Evolutionary conservation across 1,139 yeast species (phyloP).

Genomic region (Candida glucosophila): DNA sequence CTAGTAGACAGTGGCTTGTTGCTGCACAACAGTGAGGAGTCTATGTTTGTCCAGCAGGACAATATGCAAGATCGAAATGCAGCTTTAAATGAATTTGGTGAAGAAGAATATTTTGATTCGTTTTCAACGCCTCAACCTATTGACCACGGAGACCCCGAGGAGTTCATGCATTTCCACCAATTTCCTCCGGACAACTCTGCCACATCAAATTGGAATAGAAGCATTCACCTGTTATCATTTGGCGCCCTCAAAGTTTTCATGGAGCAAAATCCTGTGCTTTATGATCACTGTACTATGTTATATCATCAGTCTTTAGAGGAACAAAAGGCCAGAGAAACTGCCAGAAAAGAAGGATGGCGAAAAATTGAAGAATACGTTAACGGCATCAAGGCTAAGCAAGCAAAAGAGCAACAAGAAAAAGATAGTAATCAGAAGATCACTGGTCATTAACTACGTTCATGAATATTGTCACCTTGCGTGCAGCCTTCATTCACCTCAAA

Average conservation of each 20-base stretch:
- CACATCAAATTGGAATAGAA: conserved; percentile 73
- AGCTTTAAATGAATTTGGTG: conserved; percentile 17
- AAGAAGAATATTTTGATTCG: conserved; percentile 40
- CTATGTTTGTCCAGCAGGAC: conserved; percentile 6
- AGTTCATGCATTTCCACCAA: conserved; percentile 19
- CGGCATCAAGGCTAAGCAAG: no score
- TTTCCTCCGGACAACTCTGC: conserved; percentile 40
- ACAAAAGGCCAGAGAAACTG: conserved; percentile 50
- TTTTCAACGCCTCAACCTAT: conserved; percentile 27
- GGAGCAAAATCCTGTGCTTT: conserved; percentile 87
- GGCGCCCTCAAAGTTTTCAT: conserved; percentile 86
- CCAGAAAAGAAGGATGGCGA: conserved; percentile 70
- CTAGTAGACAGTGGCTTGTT: conserved; percentile 33
- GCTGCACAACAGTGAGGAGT: conserved; percentile 8
- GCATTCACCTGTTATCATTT: conserved; percentile 84
- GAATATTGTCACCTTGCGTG: no score
- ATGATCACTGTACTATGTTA: conserved; percentile 84
- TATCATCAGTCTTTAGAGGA: conserved; percentile 72
- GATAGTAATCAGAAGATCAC: conserved; percentile 9
- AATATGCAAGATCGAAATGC: conserved; percentile 9
- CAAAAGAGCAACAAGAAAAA: conserved; percentile 3
- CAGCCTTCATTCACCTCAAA: no score
- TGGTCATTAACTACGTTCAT: conserved; percentile 8
- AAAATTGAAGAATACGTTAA: conserved; percentile 57
- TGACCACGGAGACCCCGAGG: conserved; percentile 17